Evolutionary conservation across 192 early-diverging fungal genomes (phyloP).

Genomic region (Umbelopsis sp.): DNA sequence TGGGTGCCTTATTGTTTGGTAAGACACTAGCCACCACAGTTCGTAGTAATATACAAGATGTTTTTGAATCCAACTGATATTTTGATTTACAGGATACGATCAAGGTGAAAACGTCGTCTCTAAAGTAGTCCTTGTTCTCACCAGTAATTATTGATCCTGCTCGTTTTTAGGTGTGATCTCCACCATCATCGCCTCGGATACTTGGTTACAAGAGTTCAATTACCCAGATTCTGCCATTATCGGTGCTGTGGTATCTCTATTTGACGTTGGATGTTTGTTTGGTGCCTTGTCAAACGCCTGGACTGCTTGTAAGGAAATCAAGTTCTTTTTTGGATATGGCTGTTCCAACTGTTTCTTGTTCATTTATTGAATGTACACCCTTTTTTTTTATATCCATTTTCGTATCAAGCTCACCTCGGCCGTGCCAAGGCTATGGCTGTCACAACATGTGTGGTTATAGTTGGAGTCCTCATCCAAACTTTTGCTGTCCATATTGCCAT

Average conservation of each 20-base stretch:
- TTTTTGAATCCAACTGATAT: too few species aligned
- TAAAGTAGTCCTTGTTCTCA: too few species aligned
- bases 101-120: too few species aligned
- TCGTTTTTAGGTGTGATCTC: neutral
- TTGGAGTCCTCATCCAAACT: conserved; percentile 65
- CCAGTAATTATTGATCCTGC: too few species aligned
- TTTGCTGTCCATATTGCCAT: conserved; percentile 44
- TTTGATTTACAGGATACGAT: neutral
- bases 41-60: too few species aligned
- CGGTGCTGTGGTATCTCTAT: neutral
- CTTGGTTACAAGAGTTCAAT: neutral
- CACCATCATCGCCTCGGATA: neutral
- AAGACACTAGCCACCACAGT: too few species aligned
- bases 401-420: conserved; percentile 38
- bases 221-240: neutral
- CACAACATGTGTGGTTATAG: conserved; percentile 46
- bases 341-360: too few species aligned
- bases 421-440: conserved; percentile 55
- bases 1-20: conserved; percentile 2
- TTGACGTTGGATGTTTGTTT: conserved; percentile 12
- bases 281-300: neutral
- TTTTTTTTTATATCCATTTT: too few species aligned
- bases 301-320: neutral
- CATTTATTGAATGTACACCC: too few species aligned
- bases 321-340: too few species aligned